Evolutionary conservation across 225 moss, liverwort and hornwort genomes (phyloP), one percentile per base, ranked within the genome.

Genomic region (Sphagnum contortum): DNA sequence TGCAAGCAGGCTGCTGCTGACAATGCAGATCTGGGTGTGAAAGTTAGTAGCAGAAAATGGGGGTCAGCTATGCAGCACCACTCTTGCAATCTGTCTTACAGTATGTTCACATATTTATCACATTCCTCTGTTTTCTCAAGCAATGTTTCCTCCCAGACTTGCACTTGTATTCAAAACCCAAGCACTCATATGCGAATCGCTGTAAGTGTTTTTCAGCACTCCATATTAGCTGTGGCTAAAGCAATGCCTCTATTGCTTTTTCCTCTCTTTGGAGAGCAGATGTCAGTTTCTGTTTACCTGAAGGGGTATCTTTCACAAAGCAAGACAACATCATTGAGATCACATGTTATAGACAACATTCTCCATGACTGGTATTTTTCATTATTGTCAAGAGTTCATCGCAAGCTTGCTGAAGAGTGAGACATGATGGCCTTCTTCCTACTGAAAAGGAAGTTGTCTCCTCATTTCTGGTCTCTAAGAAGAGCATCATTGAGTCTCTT

Each of bases 341-440:
- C 92, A 68, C 90, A 82, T 59, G 61, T 65, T 12, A 89, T 87
- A 7, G 82, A 88, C 71, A 96, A 87, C 64, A 5, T 89, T 45
- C 67, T 92, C 62, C 71, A 73, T 50, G 96, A 96, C 70, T 96
- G 96, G 92, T 92, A 77, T 60, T 12, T 45, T 52, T 57, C 52
- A 51, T 45, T 47, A 58, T 44, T n/a, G 47, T n/a, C 47, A 12
- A 3, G 12, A 12, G 48, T 45, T 8, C 12, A 4, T 3, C 47
- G 6, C 45, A 49, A 5, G 8, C 14, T 2, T 29, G 47, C 4
- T 55, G 48, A 9, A 44, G 29, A 9, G 9, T 47, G 3, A 57
- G 60, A 3, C 1, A 12, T 68, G 45, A 11, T 6, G 5, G 11
- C 44, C 5, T 44, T 6, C 6, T n/a, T 9, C 7, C 4, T 44